phyloP scores from a whole-genome alignment of 805 yeast genomes.

The Wickerhamiella brachini region DNA sequence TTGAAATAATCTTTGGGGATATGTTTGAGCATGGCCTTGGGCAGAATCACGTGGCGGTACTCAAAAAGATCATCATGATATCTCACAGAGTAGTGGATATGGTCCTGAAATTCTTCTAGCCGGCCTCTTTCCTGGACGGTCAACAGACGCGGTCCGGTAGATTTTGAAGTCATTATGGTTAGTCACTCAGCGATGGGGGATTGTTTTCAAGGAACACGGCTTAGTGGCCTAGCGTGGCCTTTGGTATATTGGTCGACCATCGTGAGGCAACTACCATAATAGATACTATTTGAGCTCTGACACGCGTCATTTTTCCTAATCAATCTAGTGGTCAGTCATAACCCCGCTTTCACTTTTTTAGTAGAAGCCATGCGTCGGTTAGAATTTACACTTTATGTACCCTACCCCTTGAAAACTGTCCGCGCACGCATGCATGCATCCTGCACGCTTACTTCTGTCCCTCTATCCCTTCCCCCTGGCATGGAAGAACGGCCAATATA shows the following conservation, averaged over 20 bases:
- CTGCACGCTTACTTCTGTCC: not conserved
- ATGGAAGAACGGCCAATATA: slow-evolving; percentile 15
- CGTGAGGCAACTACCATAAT: too few relatives aligned
- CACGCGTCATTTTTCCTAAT: not conserved
- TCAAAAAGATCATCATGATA: slow-evolving; percentile 87
- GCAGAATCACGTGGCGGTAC: slow-evolving; percentile 93
- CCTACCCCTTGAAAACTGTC: not conserved
- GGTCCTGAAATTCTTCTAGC: slow-evolving; percentile 80
- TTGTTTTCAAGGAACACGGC: not conserved
- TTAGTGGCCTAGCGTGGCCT: not conserved
- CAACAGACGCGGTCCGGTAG: slow-evolving; percentile 40
- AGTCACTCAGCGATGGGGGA: not conserved
- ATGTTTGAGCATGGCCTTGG: slow-evolving; percentile 86
- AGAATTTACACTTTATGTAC: not conserved
- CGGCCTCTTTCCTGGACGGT: slow-evolving; percentile 75
- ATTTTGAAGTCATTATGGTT: not conserved
- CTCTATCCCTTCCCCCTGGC: not conserved
- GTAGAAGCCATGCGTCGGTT: not conserved
- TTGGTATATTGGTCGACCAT: too few relatives aligned
- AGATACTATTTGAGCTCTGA: too few relatives aligned
- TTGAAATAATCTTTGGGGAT: slow-evolving; percentile 91
- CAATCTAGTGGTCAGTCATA: not conserved
- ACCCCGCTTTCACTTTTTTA: not conserved
- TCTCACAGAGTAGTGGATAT: slow-evolving; percentile 81
- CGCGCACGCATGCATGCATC: not conserved